A percentile compares a stretch with the other conserved stretches of the same genome.
phyloP scores from a whole-genome alignment of 2,329 filamentous ascomycete genomes.

The Fusarium chuoi region DNA sequence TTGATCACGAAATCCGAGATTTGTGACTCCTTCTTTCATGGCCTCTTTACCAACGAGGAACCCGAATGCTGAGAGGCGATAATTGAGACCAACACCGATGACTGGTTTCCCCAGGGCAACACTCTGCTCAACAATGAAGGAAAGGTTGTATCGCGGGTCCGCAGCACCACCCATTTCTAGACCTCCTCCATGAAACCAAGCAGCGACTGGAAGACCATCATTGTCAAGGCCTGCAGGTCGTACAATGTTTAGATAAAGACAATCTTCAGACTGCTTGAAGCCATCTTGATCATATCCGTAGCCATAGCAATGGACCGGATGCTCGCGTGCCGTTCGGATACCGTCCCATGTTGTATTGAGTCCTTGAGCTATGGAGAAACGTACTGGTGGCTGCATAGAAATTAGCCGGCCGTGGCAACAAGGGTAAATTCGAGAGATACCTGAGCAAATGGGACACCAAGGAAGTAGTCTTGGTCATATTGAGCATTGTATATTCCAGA shows the following conservation, averaged over 20 bases:
- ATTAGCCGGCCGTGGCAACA: neutral
- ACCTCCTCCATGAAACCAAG: constrained; percentile 66
- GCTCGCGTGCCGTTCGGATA: constrained; percentile 54
- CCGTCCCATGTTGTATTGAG: constrained; percentile 59
- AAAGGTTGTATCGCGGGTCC: constrained; percentile 68
- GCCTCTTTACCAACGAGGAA: constrained; percentile 56
- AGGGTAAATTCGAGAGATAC: neutral
- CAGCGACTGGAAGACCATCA: constrained; percentile 61
- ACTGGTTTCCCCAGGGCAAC: constrained; percentile 58
- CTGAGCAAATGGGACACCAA: constrained; percentile 23
- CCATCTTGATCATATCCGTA: constrained; percentile 53
- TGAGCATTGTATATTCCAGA: constrained; percentile 5
- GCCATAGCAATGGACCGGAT: constrained; percentile 60
- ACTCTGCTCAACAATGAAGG: constrained; percentile 64
- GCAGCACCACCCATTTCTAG: constrained; percentile 47
- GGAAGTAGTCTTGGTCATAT: constrained; percentile 24
- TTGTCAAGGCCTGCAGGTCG: constrained; percentile 59
- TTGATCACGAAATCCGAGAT: constrained; percentile 61
- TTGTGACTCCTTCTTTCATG: constrained; percentile 54
- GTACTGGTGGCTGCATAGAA: constrained; percentile 14
- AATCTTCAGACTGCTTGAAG: constrained; percentile 60
- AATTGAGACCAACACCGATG: constrained; percentile 61
- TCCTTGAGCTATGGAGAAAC: constrained; percentile 45
- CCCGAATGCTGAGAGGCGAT: constrained; percentile 60
- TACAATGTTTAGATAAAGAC: constrained; percentile 70